phyloP scores from a whole-genome alignment of 345 rosid species.

The Turnera subulata region DNA sequence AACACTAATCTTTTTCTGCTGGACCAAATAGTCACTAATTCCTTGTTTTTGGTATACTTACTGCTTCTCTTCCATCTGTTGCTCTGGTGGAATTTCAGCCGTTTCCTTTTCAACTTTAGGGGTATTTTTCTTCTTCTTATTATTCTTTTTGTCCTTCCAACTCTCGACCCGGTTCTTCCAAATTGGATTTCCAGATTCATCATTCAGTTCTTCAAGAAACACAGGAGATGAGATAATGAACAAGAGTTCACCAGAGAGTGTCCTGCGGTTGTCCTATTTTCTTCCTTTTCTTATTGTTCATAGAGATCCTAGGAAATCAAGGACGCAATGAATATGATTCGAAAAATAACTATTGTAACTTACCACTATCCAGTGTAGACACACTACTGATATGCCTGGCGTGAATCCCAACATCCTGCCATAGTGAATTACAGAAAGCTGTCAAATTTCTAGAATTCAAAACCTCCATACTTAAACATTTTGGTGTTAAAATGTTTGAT shows the following conservation, averaged over 20 bases:
- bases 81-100: constrained; percentile 70
- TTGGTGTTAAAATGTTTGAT: too few relatives aligned
- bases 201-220: constrained; percentile 57
- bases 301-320: too few relatives aligned
- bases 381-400: constrained; percentile 89
- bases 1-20: background rate
- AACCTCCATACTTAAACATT: too few relatives aligned
- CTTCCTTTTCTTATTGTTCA: too few relatives aligned
- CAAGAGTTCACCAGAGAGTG: background rate
- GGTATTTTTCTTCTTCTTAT: constrained; percentile 62
- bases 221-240: constrained; percentile 4
- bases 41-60: too few relatives aligned
- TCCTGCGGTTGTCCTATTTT: too few relatives aligned
- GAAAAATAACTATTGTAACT: constrained; percentile 12
- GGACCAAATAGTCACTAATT: too few relatives aligned
- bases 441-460: constrained; percentile 3
- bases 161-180: constrained; percentile 98
- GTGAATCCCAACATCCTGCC: constrained; percentile 78
- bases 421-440: constrained; percentile 10
- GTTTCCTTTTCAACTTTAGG: constrained; percentile 50
- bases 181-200: constrained; percentile 83
- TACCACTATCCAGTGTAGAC: constrained; percentile 91
- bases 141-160: constrained; percentile 90
- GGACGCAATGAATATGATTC: background rate
- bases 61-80: constrained; percentile 83